Evolutionary conservation across 495 filamentous ascomycete genomes (phyloP), one percentile per base, ranked within the genome.

Genomic region (Tuber umbilicatum): DNA sequence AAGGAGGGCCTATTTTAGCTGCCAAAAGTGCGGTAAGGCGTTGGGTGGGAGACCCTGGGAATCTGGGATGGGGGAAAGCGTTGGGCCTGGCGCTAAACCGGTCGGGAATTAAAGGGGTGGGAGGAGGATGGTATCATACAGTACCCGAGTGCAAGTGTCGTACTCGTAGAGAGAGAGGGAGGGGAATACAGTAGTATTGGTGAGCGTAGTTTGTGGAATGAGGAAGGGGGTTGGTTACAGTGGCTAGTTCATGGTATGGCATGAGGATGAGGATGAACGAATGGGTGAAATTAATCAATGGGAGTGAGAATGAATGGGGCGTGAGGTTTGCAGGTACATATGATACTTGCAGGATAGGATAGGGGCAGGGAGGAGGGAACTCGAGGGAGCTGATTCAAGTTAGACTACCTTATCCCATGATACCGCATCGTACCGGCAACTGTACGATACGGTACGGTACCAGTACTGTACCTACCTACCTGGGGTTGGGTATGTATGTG

Each of bases 51-150:
- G n/a, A n/a, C n/a, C n/a, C n/a, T n/a, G n/a, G 55, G 55, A 64
- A n/a, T 27, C 55, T 64, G 55, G 55, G n/a, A 60, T 60, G 50
- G n/a, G 50, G 47, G 47, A n/a, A 40, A 40, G 6, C 0, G 21
- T 50, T 50, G 47, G 23, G 50, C 31, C 31, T 60, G 50, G 50
- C 50, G 50, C 50, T 60, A 60, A 31, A 60, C n/a, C 2, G 50
- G 50, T 60, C n/a, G 50, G n/a, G 50, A 60, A 60, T 60, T 27
- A 60, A 60, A 60, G 50, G 50, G 50, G 47, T n/a, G 47, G 6
- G 47, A 55, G n/a, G 50, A 16, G n/a, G 50, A 43, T 43, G 42
- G n/a, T 39, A 39, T 7, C 39, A 7, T 39, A 39, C 39, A 7
- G 39, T 40, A 0, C 39, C 39, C n/a, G n/a, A n/a, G n/a, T n/a